A percentile compares a stretch with the other conserved stretches of the same genome.
Evolutionary conservation across 306 rosid species (phyloP).

Genomic region (Corylus avellana): DNA sequence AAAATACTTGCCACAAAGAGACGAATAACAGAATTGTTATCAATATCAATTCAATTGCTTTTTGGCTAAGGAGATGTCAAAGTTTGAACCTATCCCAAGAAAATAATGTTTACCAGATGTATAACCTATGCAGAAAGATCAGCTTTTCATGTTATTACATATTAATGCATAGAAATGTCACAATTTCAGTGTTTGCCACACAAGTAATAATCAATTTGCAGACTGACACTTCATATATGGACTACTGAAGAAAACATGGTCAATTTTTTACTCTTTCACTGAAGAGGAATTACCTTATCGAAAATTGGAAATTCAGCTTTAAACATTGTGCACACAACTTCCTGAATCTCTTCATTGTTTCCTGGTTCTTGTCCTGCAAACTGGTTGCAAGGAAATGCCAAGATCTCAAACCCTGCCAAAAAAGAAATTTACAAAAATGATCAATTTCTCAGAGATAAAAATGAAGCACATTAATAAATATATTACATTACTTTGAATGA

Average conservation of each 20-base stretch:
- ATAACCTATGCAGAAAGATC: not conserved
- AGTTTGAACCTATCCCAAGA: not conserved
- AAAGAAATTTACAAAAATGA: not conserved
- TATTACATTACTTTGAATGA: not conserved
- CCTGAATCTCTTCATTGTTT: slow-evolving; percentile 71
- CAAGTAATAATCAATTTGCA: not conserved
- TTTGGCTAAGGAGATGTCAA: not conserved
- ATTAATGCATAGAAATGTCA: not conserved
- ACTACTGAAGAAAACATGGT: not conserved
- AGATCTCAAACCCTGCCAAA: slow-evolving; percentile 69
- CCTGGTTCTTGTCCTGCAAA: slow-evolving; percentile 90
- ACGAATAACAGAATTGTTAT: not conserved
- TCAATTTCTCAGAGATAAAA: not conserved
- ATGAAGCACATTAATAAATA: not conserved
- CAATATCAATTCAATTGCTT: not conserved
- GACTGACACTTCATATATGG: not conserved
- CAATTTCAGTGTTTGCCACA: not conserved
- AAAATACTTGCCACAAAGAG: not conserved
- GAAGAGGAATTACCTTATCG: slow-evolving; percentile 65
- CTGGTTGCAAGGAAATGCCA: slow-evolving; percentile 99
- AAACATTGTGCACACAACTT: slow-evolving; percentile 72
- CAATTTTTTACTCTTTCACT: not conserved
- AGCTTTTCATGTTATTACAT: not conserved
- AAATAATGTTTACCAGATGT: not conserved
- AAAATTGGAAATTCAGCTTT: slow-evolving; percentile 87